Conservation (phyloP, 2,329 filamentous ascomycete genomes). For the Alternaria incomplexa region DNA sequence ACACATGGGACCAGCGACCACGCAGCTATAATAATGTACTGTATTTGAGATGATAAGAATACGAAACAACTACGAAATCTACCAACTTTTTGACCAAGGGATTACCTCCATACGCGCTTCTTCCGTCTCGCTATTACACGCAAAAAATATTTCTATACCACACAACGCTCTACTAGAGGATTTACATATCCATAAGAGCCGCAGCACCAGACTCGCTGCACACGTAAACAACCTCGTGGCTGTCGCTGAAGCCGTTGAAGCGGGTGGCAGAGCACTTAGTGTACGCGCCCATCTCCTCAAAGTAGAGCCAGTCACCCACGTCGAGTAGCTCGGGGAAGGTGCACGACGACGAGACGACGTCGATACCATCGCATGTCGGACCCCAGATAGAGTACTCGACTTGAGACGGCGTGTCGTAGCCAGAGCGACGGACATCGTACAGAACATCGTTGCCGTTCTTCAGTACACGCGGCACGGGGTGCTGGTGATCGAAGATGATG, state of each 20-base stretch:
- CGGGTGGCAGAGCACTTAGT: conserved; percentile 97
- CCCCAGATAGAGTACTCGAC: conserved; percentile 97
- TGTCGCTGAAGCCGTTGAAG: conserved; percentile 96
- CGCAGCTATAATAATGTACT: not conserved
- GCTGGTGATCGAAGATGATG: conserved; percentile 99
- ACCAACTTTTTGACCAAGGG: conserved; percentile 5
- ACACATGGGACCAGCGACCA: not conserved
- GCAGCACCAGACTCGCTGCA: conserved; percentile 89
- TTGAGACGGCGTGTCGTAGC: conserved; percentile 56
- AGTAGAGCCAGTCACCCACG: conserved; percentile 97
- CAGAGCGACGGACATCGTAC: conserved; percentile 54
- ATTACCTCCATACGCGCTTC: not conserved
- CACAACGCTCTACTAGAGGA: not conserved
- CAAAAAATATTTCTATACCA: not conserved
- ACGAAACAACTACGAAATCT: conserved; percentile 5
- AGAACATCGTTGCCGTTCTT: conserved; percentile 64
- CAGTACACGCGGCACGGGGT: conserved; percentile 83
- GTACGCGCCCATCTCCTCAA: conserved; percentile 98
- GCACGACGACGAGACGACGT: conserved; percentile 86
- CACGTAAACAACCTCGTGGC: conserved; percentile 92
- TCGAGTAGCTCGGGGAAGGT: conserved; percentile 78
- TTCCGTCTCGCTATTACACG: not conserved
- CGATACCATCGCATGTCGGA: conserved; percentile 96
- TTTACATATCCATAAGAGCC: conserved; percentile 64
- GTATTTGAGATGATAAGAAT: not conserved